Evolutionary conservation across 1,139 yeast species (phyloP).

Genomic region (Saccharomyces hybrid): DNA sequence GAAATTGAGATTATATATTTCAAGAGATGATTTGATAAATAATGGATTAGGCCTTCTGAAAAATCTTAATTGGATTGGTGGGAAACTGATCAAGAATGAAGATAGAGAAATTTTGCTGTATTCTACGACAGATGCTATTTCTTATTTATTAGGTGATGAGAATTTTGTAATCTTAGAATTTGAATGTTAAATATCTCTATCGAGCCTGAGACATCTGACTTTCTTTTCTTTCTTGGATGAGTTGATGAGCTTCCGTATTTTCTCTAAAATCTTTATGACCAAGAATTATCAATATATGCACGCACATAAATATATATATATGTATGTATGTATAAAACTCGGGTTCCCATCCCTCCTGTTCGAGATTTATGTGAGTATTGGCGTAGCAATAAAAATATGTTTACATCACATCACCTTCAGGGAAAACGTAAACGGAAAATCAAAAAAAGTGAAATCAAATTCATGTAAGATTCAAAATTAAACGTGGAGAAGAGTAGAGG

Average conservation of each 20-base stretch:
- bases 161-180: constrained; percentile 26
- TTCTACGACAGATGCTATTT: constrained; percentile 11
- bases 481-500: background rate
- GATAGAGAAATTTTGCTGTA: constrained; percentile 11
- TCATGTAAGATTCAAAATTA: background rate
- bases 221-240: no score
- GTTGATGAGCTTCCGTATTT: background rate
- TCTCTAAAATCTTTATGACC: background rate
- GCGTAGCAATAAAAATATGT: background rate
- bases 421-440: background rate
- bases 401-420: background rate
- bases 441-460: background rate
- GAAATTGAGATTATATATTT: constrained; percentile 21
- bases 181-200: constrained; percentile 17
- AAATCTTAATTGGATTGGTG: constrained; percentile 31
- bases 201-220: no score
- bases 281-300: no score
- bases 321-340: constrained; percentile 1
- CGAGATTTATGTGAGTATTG: background rate
- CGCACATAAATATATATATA: background rate
- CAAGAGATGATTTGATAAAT: constrained; percentile 16
- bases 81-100: constrained; percentile 26
- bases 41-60: constrained; percentile 18
- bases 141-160: constrained; percentile 21
- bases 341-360: background rate